phyloP scores from a whole-genome alignment of 2,329 filamentous ascomycete species.

The Scolecobasidium constrictum region DNA sequence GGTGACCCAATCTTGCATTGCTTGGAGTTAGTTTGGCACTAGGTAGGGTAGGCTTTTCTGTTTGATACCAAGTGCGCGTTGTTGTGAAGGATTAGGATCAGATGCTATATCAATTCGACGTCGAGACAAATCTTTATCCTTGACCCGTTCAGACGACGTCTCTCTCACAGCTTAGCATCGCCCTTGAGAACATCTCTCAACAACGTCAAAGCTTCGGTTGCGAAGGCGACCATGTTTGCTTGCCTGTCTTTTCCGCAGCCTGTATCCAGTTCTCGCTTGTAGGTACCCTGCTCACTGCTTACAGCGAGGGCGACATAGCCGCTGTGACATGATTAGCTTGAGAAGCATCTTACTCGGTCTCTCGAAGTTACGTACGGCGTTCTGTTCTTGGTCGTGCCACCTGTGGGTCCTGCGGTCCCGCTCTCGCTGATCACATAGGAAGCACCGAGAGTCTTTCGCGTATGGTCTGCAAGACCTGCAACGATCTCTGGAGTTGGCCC shows the following conservation, averaged over 20 bases:
- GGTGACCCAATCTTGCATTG: too few relatives aligned
- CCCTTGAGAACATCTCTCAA: slow-evolving; percentile 45
- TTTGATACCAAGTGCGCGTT: too few relatives aligned
- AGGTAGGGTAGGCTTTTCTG: too few relatives aligned
- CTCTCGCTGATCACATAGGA: slow-evolving; percentile 50
- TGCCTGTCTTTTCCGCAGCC: slow-evolving; percentile 42
- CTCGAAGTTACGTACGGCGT: slow-evolving; percentile 36
- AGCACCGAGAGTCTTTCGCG: slow-evolving; percentile 41
- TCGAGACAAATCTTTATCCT: too few relatives aligned
- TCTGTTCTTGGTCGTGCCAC: slow-evolving; percentile 44
- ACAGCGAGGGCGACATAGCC: slow-evolving; percentile 57
- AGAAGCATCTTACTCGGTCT: too few relatives aligned
- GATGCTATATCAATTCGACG: too few relatives aligned
- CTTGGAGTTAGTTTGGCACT: too few relatives aligned
- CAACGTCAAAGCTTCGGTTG: slow-evolving; percentile 44
- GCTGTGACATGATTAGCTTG: slow-evolving; percentile 18
- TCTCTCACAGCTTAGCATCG: slow-evolving; percentile 26
- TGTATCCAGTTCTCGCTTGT: slow-evolving; percentile 46
- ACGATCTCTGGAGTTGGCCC: slow-evolving; percentile 51
- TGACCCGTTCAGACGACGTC: too few relatives aligned
- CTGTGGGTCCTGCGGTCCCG: slow-evolving; percentile 54
- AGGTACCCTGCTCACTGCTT: slow-evolving; percentile 38
- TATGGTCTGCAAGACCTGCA: slow-evolving; percentile 43
- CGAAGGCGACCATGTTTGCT: slow-evolving; percentile 54
- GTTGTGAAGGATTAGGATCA: too few relatives aligned